Evolutionary conservation across 805 yeast genomes (phyloP).

Genomic region (Starmera pachycereana): DNA sequence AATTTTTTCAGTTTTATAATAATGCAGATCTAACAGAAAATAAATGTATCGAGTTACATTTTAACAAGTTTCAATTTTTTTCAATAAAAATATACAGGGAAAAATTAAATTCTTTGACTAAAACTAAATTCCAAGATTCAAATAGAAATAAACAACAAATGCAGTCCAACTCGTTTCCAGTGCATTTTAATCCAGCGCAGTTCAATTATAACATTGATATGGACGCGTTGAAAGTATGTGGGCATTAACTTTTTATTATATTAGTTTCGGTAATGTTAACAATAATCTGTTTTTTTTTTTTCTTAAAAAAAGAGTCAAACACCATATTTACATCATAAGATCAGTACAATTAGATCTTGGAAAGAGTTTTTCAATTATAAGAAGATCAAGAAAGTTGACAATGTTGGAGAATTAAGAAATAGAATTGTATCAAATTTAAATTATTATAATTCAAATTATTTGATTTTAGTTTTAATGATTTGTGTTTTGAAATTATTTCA

Average conservation of each 20-base stretch:
- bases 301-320: slow-evolving; percentile 11
- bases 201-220: slow-evolving; percentile 1
- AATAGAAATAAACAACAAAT: too few species aligned
- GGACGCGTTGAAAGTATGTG: slow-evolving; percentile 2
- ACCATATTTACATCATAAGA: slow-evolving; percentile 15
- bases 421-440: slow-evolving; percentile 7
- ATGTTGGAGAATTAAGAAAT: slow-evolving; percentile 6
- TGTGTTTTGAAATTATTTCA: slow-evolving; percentile 10
- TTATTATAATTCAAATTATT: slow-evolving; percentile 16
- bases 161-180: not conserved
- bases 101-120: too few species aligned
- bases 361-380: slow-evolving; percentile 11
- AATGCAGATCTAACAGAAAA: too few species aligned
- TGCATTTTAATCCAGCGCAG: slow-evolving; percentile 2
- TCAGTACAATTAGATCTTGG: slow-evolving; percentile 13
- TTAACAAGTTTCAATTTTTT: too few species aligned
- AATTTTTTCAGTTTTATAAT: too few species aligned
- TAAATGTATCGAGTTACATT: too few species aligned
- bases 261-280: too few species aligned
- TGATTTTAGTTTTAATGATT: slow-evolving; percentile 7
- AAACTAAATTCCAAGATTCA: too few species aligned
- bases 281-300: slow-evolving; percentile 2
- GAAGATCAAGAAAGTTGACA: slow-evolving; percentile 7
- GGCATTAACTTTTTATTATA: too few species aligned
- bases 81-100: too few species aligned